Evolutionary conservation across 495 filamentous ascomycete species (phyloP), one percentile per base, ranked within the genome.

Genomic region (Neurospora sp.): DNA sequence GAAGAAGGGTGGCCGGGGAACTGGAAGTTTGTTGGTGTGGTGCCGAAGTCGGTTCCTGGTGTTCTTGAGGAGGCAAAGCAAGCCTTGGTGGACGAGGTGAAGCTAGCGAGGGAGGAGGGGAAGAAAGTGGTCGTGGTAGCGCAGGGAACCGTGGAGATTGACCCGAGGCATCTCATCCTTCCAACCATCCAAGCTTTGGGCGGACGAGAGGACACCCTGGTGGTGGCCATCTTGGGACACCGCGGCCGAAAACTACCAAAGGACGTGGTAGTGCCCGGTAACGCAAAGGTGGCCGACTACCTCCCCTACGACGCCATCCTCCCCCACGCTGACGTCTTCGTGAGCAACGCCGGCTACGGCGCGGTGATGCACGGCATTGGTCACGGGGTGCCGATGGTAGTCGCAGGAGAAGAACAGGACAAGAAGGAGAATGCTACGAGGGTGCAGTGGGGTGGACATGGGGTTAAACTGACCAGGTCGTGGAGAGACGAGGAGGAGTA

Each of bases 301-400:
- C 70, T 84, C 9, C 75, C 78, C 14, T 85, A 82, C 72, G 81
- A 84, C 72, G 76, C 74, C 5, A 72, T 79, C 23, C 75, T 85
- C 10, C 78, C 80, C 20, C 73, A 81, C 69, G 70, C 79, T 3
- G 79, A 83, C 62, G 79, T 82, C 4, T 84, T 82, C 70, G 70
- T 85, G 3, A 77, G 77, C 73, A 85, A 83, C 59, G 83, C 76
- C 10, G 83, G 83, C 0, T 85, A 83, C 71, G 82, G 82, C 39
- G 79, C 78, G 7, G 77, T 84, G 75, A 79, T 79, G 75, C 83
- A 83, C 39, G 81, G 79, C 23, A 72, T 85, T 69, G 78, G 78
- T 69, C 78, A 83, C 73, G 82, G 80, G 8, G 79, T 81, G 23
- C 82, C 83, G 18, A 81, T 84, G 80, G 77, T 85, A 0, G 73